phyloP scores from a whole-genome alignment of 192 early-diverging fungal species.

The Coemansia umbellata region DNA sequence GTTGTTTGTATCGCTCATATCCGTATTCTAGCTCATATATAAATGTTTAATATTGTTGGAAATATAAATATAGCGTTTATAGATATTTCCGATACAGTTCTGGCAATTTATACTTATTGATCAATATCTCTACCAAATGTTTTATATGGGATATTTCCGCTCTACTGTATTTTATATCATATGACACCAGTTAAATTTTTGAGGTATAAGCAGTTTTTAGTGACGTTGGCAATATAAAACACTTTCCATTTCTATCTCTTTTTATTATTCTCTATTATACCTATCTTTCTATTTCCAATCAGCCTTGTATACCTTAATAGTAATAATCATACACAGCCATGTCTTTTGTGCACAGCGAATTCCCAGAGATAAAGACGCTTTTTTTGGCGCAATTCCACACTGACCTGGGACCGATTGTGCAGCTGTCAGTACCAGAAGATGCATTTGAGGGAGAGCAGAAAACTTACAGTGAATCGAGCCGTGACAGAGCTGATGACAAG shows the following conservation, averaged over 20 bases:
- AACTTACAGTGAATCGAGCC: slow-evolving; percentile 3
- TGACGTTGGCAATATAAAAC: no score
- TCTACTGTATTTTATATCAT: not conserved
- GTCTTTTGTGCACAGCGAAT: slow-evolving; percentile 10
- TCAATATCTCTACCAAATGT: no score
- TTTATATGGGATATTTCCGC: no score
- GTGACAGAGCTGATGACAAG: not conserved
- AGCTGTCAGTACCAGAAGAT: slow-evolving; percentile 36
- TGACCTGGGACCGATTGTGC: slow-evolving; percentile 40
- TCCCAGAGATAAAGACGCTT: slow-evolving; percentile 40
- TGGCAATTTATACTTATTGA: no score
- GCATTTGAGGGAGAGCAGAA: slow-evolving; percentile 31
- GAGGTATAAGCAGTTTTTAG: not conserved
- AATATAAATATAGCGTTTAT: no score
- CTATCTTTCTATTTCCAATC: not conserved
- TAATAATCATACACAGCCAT: not conserved
- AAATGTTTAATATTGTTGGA: no score
- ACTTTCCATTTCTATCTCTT: not conserved
- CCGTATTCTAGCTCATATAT: no score
- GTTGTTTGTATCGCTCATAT: not conserved
- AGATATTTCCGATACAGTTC: no score
- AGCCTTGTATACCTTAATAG: not conserved
- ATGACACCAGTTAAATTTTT: not conserved
- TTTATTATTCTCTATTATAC: not conserved
- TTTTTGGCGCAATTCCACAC: slow-evolving; percentile 44